phyloP scores from a whole-genome alignment of 257 asterid species.

The Ballota nigra region DNA sequence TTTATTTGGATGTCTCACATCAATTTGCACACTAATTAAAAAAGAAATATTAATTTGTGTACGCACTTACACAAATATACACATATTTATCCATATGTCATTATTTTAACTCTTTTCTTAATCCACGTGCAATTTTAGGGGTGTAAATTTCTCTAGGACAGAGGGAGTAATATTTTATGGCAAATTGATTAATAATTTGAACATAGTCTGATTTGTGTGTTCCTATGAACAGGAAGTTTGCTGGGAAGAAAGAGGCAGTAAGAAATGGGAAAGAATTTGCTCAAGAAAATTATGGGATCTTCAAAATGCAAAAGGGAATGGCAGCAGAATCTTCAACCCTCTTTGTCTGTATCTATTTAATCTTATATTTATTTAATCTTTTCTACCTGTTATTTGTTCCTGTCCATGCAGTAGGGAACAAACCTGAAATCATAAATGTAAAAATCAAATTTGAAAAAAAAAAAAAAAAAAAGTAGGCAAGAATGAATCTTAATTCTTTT shows the following conservation, averaged over 20 bases:
- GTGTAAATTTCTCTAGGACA: too few relatives aligned
- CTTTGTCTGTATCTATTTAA: constrained; percentile 40
- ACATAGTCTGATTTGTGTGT: not conserved
- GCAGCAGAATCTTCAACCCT: constrained; percentile 42
- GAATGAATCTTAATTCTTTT: not conserved
- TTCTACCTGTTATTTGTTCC: constrained; percentile 40
- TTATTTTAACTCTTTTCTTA: too few relatives aligned
- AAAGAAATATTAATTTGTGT: too few relatives aligned
- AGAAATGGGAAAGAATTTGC: constrained; percentile 36
- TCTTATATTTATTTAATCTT: constrained; percentile 36
- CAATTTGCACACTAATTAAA: too few relatives aligned
- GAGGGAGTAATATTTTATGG: too few relatives aligned
- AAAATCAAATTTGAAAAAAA: constrained; percentile 10
- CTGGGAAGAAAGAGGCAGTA: constrained; percentile 60
- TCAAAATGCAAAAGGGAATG: constrained; percentile 33
- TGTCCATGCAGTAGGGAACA: constrained; percentile 72
- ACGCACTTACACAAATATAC: too few relatives aligned
- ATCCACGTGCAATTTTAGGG: too few relatives aligned
- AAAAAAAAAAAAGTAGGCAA: not conserved
- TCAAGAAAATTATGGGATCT: constrained; percentile 25
- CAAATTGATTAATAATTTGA: not conserved
- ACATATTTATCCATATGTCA: too few relatives aligned
- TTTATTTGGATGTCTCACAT: too few relatives aligned
- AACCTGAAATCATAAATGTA: constrained; percentile 54
- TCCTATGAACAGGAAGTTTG: constrained; percentile 42